Evolutionary conservation across 257 asterid genomes (phyloP).

Genomic region (Capsicum pubescens): DNA sequence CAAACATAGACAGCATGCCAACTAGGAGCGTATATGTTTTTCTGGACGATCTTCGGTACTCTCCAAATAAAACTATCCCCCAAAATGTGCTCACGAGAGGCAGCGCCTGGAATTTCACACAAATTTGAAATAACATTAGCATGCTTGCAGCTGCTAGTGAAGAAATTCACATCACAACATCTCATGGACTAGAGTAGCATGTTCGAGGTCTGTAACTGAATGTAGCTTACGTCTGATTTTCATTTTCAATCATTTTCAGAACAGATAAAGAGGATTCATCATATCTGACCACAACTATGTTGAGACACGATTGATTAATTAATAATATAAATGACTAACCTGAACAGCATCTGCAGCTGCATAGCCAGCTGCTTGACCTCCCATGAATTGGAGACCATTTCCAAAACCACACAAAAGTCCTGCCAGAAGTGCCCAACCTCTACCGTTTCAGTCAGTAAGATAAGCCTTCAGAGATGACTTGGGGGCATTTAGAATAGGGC

Average conservation of each 20-base stretch:
- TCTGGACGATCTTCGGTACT: slow-evolving; percentile 79
- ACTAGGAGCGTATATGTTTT: slow-evolving; percentile 63
- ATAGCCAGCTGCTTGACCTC: slow-evolving; percentile 98
- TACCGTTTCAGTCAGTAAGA: slow-evolving; percentile 76
- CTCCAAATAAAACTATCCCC: slow-evolving; percentile 85
- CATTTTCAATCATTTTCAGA: neutral
- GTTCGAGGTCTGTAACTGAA: neutral
- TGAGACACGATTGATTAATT: neutral
- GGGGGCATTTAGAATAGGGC: slow-evolving; percentile 67
- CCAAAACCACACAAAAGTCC: slow-evolving; percentile 93
- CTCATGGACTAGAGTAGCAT: neutral
- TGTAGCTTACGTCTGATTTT: neutral
- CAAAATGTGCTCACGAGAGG: slow-evolving; percentile 91
- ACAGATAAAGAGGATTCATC: neutral
- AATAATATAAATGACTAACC: slow-evolving; percentile 45
- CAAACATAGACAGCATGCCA: slow-evolving; percentile 79
- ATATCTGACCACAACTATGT: neutral
- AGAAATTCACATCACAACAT: neutral
- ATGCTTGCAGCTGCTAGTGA: too few relatives aligned
- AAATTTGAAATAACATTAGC: neutral
- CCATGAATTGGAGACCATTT: slow-evolving; percentile 98
- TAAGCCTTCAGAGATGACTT: slow-evolving; percentile 75
- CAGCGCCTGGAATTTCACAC: slow-evolving; percentile 60
- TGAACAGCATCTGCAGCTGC: slow-evolving; percentile 99
- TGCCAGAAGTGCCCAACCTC: slow-evolving; percentile 91